Percentiles rank a stretch among this genome's conserved stretches.
phyloP scores from a whole-genome alignment of 805 yeast species.

The Starmerella vaccinii region DNA sequence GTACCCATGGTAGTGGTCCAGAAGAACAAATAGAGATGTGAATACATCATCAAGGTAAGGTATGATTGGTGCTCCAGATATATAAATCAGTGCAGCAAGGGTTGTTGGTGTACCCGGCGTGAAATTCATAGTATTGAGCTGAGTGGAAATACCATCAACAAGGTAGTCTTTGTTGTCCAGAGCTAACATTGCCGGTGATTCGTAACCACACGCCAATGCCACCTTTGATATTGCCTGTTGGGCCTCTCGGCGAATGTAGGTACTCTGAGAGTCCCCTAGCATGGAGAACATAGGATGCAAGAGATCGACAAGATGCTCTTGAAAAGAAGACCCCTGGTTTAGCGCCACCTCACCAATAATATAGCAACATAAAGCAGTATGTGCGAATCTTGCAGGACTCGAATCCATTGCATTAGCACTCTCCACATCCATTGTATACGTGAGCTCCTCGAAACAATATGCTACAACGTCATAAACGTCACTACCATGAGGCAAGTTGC shows the following conservation, averaged over 20 bases:
- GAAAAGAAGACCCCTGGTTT: conserved; percentile 31
- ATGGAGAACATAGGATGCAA: conserved; percentile 65
- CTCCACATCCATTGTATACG: conserved; percentile 4
- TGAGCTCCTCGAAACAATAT: conserved; percentile 16
- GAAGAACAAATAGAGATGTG: conserved; percentile 58
- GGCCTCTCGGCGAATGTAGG: conserved; percentile 42
- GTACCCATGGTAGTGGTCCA: conserved; percentile 83
- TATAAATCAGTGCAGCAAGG: conserved; percentile 53
- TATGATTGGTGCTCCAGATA: conserved; percentile 59
- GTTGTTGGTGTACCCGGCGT: conserved; percentile 66
- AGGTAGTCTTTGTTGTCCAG: conserved; percentile 67
- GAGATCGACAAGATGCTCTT: conserved; percentile 54
- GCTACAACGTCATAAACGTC: conserved; percentile 19
- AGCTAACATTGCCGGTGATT: conserved; percentile 46
- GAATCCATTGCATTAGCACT: background rate
- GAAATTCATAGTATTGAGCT: conserved; percentile 57
- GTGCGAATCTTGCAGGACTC: conserved; percentile 8
- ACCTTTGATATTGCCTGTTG: conserved; percentile 43
- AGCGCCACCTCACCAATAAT: conserved; percentile 21
- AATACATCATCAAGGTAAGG: conserved; percentile 63
- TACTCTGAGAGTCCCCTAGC: conserved; percentile 45
- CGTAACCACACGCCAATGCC: conserved; percentile 40
- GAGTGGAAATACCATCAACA: conserved; percentile 64
- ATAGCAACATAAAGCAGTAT: conserved; percentile 16
- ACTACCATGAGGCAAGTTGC: conserved; percentile 3